phyloP scores from a whole-genome alignment of 768 basidiomycete genomes.

The Suillus discolor region DNA sequence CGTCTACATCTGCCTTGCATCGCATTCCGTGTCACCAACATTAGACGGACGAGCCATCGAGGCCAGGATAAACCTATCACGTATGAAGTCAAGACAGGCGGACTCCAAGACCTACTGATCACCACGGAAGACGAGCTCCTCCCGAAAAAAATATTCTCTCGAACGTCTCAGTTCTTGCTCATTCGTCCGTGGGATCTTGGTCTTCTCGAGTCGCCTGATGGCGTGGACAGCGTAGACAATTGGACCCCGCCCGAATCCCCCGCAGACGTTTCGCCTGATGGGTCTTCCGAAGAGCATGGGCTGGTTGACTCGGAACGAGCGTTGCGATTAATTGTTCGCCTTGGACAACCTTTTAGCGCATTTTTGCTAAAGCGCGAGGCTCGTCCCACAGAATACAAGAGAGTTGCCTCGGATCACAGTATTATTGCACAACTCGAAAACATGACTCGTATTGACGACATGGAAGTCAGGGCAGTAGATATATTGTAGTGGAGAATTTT shows the following conservation, averaged over 20 bases:
- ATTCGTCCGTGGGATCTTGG: not conserved
- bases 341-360: conserved; percentile 2
- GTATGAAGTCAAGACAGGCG: not conserved
- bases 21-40: not conserved
- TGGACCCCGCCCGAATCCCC: not conserved
- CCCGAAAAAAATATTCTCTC: too few species aligned
- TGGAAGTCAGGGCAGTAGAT: not conserved
- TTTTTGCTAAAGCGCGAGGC: not conserved
- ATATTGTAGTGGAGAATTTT: not conserved
- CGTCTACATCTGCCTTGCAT: conserved; percentile 1
- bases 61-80: not conserved
- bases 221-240: not conserved
- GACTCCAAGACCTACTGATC: not conserved
- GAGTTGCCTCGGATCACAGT: not conserved
- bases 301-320: not conserved
- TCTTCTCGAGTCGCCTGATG: not conserved
- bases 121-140: not conserved
- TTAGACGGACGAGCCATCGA: not conserved
- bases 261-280: not conserved
- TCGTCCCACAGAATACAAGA: not conserved
- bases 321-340: not conserved
- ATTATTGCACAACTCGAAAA: not conserved
- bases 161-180: not conserved
- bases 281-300: not conserved
- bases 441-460: not conserved